Percentiles rank a stretch among this genome's conserved stretches.
Conservation (phyloP, 2,329 filamentous ascomycete species). For the Apiospora pterosperma region DNA sequence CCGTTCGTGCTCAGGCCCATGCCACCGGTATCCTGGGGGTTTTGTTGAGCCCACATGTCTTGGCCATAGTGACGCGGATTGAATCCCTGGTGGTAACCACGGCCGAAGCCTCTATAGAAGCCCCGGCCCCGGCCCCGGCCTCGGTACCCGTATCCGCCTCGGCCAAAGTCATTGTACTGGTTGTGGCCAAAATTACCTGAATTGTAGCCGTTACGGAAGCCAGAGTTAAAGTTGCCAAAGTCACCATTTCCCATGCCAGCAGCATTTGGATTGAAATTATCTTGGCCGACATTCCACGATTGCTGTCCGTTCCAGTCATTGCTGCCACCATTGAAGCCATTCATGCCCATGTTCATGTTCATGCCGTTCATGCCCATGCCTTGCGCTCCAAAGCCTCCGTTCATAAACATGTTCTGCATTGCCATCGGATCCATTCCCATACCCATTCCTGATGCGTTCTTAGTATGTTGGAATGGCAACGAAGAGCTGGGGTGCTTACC, state of each 20-base stretch:
- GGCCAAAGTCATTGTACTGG: conserved; percentile 75
- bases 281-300: conserved; percentile 80
- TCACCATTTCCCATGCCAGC: conserved; percentile 77
- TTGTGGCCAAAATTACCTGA: conserved; percentile 81
- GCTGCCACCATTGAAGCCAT: conserved; percentile 65
- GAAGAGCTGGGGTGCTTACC: conserved; percentile 54
- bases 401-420: conserved; percentile 78
- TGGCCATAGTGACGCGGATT: conserved; percentile 20
- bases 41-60: conserved; percentile 21
- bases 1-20: conserved; percentile 16
- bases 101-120: conserved; percentile 48
- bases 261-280: conserved; percentile 88
- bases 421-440: conserved; percentile 82
- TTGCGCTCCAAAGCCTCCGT: conserved; percentile 68
- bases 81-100: conserved; percentile 48
- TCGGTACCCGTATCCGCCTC: conserved; percentile 64
- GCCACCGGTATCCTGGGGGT: conserved; percentile 17
- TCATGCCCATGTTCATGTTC: conserved; percentile 78
- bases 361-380: conserved; percentile 72
- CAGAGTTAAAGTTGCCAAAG: conserved; percentile 75
- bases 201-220: conserved; percentile 73
- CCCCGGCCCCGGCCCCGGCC: conserved; percentile 62
- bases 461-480: conserved; percentile 3
- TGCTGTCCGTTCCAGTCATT: conserved; percentile 79
- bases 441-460: conserved; percentile 60